These are phyloP conservation scores for Xylariaceae sp. DNA, from an alignment of 2,329 filamentous ascomycete genomes.

Conservation along the genomic window DNA sequence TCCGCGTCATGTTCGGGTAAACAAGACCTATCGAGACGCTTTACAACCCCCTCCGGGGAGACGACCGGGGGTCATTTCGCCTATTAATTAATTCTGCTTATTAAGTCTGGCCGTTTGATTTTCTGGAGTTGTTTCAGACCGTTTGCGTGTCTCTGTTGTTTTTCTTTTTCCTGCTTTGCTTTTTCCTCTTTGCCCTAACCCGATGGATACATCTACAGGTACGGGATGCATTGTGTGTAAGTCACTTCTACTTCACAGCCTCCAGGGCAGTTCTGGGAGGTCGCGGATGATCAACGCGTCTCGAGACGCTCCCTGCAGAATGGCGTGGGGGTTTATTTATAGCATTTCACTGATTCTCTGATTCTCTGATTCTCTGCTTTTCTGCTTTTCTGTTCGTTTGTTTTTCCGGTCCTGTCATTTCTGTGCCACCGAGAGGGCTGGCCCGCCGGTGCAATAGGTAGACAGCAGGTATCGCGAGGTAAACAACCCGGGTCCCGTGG, in stretches of 20 bases:
- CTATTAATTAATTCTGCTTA: not conserved
- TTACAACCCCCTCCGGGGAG: constrained; percentile 3
- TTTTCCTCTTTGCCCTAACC: constrained; percentile 4
- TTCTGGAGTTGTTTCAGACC: not conserved
- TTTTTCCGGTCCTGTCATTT: not conserved
- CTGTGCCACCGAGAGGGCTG: not conserved
- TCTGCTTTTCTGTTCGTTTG: not conserved
- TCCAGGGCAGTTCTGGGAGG: not conserved
- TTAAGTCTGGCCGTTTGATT: too few species aligned
- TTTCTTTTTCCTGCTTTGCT: constrained; percentile 1
- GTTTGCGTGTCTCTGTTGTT: not conserved
- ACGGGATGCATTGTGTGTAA: too few species aligned
- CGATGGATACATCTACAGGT: constrained; percentile 1
- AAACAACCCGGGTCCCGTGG: too few species aligned
- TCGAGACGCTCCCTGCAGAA: constrained; percentile 17
- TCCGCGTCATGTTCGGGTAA: constrained; percentile 14
- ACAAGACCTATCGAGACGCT: constrained; percentile 17
- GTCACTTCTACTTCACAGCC: too few species aligned
- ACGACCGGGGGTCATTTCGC: constrained; percentile 1
- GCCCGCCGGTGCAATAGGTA: too few species aligned
- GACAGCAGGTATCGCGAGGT: too few species aligned
- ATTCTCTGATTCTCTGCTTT: too few species aligned
- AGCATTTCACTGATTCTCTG: too few species aligned
- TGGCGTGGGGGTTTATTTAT: constrained; percentile 17
- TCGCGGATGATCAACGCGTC: constrained; percentile 17